Conservation (phyloP, 2,329 filamentous ascomycete species). For the Colletotrichum tanaceti region DNA sequence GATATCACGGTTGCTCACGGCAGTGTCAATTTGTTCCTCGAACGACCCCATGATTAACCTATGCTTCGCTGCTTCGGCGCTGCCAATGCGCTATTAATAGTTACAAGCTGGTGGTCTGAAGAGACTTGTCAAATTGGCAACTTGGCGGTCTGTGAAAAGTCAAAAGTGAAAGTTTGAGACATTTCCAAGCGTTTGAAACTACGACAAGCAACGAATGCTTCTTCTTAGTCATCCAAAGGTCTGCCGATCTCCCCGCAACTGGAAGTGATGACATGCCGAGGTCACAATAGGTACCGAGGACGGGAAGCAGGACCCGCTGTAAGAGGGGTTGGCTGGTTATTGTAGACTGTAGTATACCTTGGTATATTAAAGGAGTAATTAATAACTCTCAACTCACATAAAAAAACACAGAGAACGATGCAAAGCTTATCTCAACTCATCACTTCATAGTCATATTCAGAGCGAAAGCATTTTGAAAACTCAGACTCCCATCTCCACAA, state of each 20-base stretch:
- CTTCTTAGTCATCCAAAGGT: constrained; percentile 8
- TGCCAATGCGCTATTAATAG: background rate
- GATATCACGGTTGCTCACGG: constrained; percentile 31
- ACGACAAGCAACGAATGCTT: background rate
- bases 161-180: background rate
- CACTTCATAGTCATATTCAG: background rate
- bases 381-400: too few relatives aligned
- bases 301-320: background rate
- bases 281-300: background rate
- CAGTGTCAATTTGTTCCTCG: constrained; percentile 28
- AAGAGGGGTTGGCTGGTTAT: background rate
- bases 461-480: background rate
- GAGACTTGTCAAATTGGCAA: background rate
- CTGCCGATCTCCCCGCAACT: background rate
- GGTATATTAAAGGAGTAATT: too few relatives aligned
- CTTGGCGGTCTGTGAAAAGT: background rate
- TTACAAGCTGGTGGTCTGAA: background rate
- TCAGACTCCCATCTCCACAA: too few relatives aligned
- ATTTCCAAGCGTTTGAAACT: background rate
- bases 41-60: constrained; percentile 29
- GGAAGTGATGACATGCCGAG: constrained; percentile 2
- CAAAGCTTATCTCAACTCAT: background rate
- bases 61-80: too few relatives aligned
- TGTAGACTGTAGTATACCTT: too few relatives aligned
- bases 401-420: too few relatives aligned